phyloP scores from a whole-genome alignment of 768 basidiomycete species.

The Rhodosporidiobolus odoratus region DNA sequence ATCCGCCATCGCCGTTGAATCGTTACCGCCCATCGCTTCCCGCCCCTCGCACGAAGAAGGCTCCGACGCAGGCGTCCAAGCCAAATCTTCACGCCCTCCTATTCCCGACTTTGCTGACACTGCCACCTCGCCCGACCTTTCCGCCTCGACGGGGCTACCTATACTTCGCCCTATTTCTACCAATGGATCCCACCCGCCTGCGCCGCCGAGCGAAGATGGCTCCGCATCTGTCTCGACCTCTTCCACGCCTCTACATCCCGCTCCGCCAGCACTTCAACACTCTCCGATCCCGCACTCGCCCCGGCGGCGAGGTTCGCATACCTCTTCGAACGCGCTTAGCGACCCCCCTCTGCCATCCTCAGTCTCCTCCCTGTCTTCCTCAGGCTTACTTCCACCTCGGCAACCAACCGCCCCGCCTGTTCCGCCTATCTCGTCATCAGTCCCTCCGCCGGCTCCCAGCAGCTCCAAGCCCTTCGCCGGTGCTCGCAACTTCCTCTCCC shows the following conservation, averaged over 20 bases:
- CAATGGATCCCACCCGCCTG: not conserved
- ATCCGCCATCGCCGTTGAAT: no score
- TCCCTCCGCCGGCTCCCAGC: conserved; percentile 7
- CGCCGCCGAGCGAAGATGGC: conserved; percentile 23
- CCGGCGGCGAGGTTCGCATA: conserved; percentile 6
- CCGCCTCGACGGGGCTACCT: not conserved
- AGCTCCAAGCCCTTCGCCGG: conserved; percentile 19
- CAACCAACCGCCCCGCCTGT: not conserved
- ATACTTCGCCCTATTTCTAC: not conserved
- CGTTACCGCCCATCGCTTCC: not conserved
- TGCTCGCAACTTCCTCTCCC: conserved; percentile 9
- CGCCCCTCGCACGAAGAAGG: not conserved
- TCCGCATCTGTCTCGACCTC: conserved; percentile 6
- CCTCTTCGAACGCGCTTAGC: conserved; percentile 4
- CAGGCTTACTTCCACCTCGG: conserved; percentile 2
- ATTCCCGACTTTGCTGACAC: no score
- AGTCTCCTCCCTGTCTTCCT: conserved; percentile 5
- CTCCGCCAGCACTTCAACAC: not conserved
- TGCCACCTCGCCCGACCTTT: not conserved
- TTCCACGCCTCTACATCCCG: not conserved
- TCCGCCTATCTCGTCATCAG: not conserved
- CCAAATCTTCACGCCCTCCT: not conserved
- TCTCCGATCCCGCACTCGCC: not conserved
- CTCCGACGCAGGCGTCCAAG: not conserved
- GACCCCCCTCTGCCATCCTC: not conserved